phyloP scores from a whole-genome alignment of 2,329 filamentous ascomycete species.

The Penicillium nordicum region DNA sequence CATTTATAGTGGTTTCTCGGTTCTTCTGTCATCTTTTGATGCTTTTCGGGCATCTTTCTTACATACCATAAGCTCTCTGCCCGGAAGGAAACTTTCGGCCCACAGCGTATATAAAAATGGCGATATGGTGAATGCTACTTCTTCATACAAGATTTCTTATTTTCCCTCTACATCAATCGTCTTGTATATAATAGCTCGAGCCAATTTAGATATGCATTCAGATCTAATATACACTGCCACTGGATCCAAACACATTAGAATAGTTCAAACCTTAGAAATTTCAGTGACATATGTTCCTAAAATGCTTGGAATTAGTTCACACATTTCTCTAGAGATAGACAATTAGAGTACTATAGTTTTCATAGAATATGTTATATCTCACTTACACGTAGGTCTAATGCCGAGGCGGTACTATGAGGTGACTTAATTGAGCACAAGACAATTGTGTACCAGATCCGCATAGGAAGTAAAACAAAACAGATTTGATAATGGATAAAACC shows the following conservation, averaged over 20 bases:
- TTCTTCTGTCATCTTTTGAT: neutral
- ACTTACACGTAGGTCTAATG: neutral
- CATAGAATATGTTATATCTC: neutral
- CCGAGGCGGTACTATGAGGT: neutral
- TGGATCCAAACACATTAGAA: neutral
- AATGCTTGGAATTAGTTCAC: neutral
- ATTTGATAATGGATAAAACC: no score
- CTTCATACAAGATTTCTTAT: neutral
- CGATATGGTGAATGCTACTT: neutral
- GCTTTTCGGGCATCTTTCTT: neutral
- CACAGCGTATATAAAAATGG: neutral
- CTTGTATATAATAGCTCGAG: neutral
- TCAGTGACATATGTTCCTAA: neutral
- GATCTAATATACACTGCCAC: neutral
- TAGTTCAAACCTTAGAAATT: neutral
- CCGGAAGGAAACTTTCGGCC: neutral
- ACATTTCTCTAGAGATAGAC: neutral
- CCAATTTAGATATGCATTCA: neutral
- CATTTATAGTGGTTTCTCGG: neutral
- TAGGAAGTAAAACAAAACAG: neutral
- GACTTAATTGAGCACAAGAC: neutral
- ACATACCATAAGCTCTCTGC: neutral
- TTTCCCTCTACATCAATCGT: neutral
- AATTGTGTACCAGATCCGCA: neutral
- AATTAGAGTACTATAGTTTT: neutral